Evolutionary conservation across 2,329 filamentous ascomycete species (phyloP), one percentile per base, ranked within the genome.

Genomic region (Thermomyces lanuginosus): DNA sequence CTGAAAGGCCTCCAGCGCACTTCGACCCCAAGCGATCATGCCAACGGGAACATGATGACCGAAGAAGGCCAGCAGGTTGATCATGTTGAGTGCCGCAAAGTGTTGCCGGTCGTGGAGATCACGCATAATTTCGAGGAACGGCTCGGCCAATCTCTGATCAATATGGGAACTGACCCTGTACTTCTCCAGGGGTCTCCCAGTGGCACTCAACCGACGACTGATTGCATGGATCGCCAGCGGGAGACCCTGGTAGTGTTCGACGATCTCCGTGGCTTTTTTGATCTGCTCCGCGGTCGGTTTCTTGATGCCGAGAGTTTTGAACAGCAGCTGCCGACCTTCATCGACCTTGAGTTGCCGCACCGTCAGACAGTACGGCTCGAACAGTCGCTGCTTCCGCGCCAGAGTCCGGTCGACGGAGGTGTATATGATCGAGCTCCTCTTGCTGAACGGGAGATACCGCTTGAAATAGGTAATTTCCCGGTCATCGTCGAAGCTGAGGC

Each of bases 151-250:
- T 33, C 64, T 66, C 4, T 66, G 63, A 22, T 67, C 63, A 20
- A 61, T 55, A 31, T 68, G 72, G 2, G 63, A 63, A 33, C 60
- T 58, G n/a, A 72, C 51, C 17, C 48, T 50, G 33, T 73, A 77
- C 35, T 60, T 69, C 1, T 66, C 63, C 3, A 78, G 53, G 0
- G 72, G 68, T 35, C 74, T 72, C 10, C 61, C 56, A 0, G 69
- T 72, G 2, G 65, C 63, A 29, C 66, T 71, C 8, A 78, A 52
- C 17, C 72, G 62, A 35, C 69, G 64, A 1, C 70, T 70, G 2
- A 73, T 67, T 1, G 72, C 67, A 38, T 77, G 72, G 11, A 80
- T 73, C 35, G 75, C 75, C 5, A 78, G 53, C 1, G 75, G 74
- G 8, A 79, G 53, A 29, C 69, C 64, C 12, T 70, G 70, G 52